Base-by-base conservation (phyloP, 2,329 filamentous ascomycete genomes). In the Neopestalotiopsis clavispora region DNA sequence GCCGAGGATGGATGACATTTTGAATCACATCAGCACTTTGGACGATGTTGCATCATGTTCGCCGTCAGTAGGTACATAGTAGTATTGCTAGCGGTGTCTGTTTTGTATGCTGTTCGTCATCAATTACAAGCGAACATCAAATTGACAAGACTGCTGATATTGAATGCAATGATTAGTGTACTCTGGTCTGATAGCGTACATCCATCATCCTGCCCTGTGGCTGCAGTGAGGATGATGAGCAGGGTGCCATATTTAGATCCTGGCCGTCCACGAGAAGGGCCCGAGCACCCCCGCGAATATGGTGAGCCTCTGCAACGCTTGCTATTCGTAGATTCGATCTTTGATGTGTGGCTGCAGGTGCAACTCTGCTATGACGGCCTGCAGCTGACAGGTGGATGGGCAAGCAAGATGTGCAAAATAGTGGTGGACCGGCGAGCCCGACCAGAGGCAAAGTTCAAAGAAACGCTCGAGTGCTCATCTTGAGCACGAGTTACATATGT, bases 221-320 rank as follows among this genome's bases (percentile, higher is more conserved):
- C 45, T 52, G 45, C 45, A 52, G 45, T 23, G 45, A 52, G 45
- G 45, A 17, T 14, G 45, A 20, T 20, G 17, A 20, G 45, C 45
- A 52, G 45, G 45, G 45, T 64, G 42, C 40, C 61, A 64, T 45
- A 64, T 64, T 64, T 64, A 64, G 61, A 64, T 40, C 61, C 61
- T 49, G 38, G 61, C 38, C n/a, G n/a, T 23, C 61, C 45, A 52
- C 45, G 45, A 28, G 63, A 23, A 66, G 7, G 63, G 63, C 56
- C 63, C 63, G 63, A 66, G 63, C 63, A 66, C 62, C 23, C 38
- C 45, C 45, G 45, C 45, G 45, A 52, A 52, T 52, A 52, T 23
- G 34, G 45, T 52, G 45, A 52, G 45, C 45, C 45, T 52, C 45
- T n/a, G 45, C n/a, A 20, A 52, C n/a, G 45, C 45, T 20, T 52